Evolutionary conservation across 2,329 filamentous ascomycete genomes (phyloP).

Genomic region (Talaromyces sp.): DNA sequence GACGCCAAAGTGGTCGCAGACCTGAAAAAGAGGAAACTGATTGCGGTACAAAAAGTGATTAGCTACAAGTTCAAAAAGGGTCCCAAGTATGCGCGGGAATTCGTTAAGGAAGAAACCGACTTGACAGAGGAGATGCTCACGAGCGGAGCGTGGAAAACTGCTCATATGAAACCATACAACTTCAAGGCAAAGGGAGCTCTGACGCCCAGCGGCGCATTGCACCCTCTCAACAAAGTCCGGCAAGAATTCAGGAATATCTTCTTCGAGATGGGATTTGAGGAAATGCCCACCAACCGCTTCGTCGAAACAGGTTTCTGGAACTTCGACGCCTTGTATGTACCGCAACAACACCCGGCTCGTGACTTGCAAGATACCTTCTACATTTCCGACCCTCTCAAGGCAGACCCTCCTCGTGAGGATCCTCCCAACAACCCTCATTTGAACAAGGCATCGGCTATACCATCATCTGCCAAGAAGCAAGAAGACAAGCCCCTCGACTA

Average conservation of each 20-base stretch:
- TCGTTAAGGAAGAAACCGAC: slow-evolving; percentile 91
- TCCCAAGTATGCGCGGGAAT: slow-evolving; percentile 80
- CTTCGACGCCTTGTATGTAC: slow-evolving; percentile 94
- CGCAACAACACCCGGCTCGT: slow-evolving; percentile 94
- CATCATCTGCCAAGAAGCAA: slow-evolving; percentile 47
- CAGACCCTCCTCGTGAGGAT: slow-evolving; percentile 64
- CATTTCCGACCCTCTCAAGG: slow-evolving; percentile 79
- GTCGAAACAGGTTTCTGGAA: slow-evolving; percentile 99
- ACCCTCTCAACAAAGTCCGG: slow-evolving; percentile 83
- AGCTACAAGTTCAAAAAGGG: slow-evolving; percentile 82
- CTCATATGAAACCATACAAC: slow-evolving; percentile 81
- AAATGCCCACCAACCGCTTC: slow-evolving; percentile 93
- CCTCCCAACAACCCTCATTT: slow-evolving; percentile 42
- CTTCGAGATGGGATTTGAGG: slow-evolving; percentile 98
- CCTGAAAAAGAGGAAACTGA: slow-evolving; percentile 86
- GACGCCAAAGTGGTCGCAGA: slow-evolving; percentile 77
- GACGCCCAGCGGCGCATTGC: slow-evolving; percentile 49
- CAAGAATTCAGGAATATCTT: slow-evolving; percentile 96
- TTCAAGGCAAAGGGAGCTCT: slow-evolving; percentile 65
- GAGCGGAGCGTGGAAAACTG: slow-evolving; percentile 84
- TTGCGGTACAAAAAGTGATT: slow-evolving; percentile 78
- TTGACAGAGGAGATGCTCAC: slow-evolving; percentile 89
- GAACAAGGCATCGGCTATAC: slow-evolving; percentile 41
- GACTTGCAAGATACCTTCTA: slow-evolving; percentile 99
- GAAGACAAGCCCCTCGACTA: slow-evolving; percentile 60